A percentile compares a stretch with the other conserved stretches of the same genome.
Evolutionary conservation across 805 yeast species (phyloP).

Genomic region (Yarrowia sp.): DNA sequence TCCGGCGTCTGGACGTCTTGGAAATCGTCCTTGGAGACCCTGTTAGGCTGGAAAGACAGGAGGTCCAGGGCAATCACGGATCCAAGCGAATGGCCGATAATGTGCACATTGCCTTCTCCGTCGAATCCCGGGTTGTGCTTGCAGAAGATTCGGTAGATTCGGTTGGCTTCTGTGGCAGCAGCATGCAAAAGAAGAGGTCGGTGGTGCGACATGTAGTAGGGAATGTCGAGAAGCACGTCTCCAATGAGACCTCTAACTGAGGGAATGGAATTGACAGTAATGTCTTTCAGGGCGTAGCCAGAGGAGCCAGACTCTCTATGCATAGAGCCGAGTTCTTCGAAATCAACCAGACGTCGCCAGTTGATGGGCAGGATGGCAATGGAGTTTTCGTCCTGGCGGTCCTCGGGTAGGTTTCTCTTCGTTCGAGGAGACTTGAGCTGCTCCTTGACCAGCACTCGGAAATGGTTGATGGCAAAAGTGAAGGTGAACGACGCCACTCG

Average conservation of each 20-base stretch:
- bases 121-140: constrained; percentile 66
- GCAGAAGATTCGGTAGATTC: constrained; percentile 58
- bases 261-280: constrained; percentile 74
- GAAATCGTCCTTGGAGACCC: constrained; percentile 27
- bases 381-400: constrained; percentile 29
- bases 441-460: constrained; percentile 39
- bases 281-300: constrained; percentile 60
- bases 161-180: constrained; percentile 69
- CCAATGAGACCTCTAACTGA: constrained; percentile 76
- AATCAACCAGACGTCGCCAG: constrained; percentile 70
- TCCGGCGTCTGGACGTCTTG: constrained; percentile 31
- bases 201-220: constrained; percentile 73
- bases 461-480: constrained; percentile 58
- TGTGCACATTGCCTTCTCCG: constrained; percentile 55
- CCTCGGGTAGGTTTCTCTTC: constrained; percentile 28
- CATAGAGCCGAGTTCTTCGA: constrained; percentile 37
- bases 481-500: constrained; percentile 80
- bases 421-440: constrained; percentile 33
- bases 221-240: constrained; percentile 80
- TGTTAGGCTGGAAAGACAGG: constrained; percentile 45
- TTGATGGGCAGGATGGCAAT: constrained; percentile 66
- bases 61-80: constrained; percentile 80
- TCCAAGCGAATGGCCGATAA: constrained; percentile 91
- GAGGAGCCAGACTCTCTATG: background rate
- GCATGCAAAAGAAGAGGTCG: constrained; percentile 59